These are phyloP conservation scores for Bathelium albidoporum DNA, from an alignment of 495 filamentous ascomycete species.

Conservation along the genomic window DNA sequence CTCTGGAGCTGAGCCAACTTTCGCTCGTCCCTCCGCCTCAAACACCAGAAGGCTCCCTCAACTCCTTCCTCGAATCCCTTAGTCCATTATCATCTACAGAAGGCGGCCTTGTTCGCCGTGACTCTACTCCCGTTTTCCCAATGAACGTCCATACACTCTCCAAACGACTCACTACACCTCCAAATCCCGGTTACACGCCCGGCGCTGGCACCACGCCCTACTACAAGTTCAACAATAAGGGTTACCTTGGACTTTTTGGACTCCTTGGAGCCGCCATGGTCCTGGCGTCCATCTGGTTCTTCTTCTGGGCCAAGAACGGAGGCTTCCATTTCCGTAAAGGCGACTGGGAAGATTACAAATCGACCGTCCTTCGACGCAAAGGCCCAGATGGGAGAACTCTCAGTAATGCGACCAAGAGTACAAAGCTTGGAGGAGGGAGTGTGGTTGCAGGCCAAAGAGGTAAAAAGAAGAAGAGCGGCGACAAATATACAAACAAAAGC, in stretches of 20 bases:
- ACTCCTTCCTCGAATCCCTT: not conserved
- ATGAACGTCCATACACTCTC: slow-evolving; percentile 5
- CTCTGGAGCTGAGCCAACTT: slow-evolving; percentile 17
- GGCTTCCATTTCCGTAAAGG: slow-evolving; percentile 74
- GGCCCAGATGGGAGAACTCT: slow-evolving; percentile 79
- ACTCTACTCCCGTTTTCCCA: slow-evolving; percentile 1
- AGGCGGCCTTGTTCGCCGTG: not conserved
- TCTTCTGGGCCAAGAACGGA: slow-evolving; percentile 95
- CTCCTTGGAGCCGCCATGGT: slow-evolving; percentile 72
- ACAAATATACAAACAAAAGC: slow-evolving; percentile 24
- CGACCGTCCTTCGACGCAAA: slow-evolving; percentile 84
- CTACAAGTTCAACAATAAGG: slow-evolving; percentile 69
- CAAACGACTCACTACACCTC: not conserved
- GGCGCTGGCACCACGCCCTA: slow-evolving; percentile 49
- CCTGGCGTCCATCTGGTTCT: slow-evolving; percentile 79
- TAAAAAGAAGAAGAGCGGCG: slow-evolving; percentile 13
- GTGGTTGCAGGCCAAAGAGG: slow-evolving; percentile 39
- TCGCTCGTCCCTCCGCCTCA: not conserved
- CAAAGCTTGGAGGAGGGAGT: slow-evolving; percentile 68
- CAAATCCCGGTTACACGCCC: slow-evolving; percentile 25
- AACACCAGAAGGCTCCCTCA: not conserved
- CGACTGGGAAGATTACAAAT: slow-evolving; percentile 98
- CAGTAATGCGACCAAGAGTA: slow-evolving; percentile 68
- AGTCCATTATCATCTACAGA: not conserved
- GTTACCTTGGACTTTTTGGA: slow-evolving; percentile 74